A percentile compares a stretch with the other conserved stretches of the same genome.
phyloP scores from a whole-genome alignment of 1,284 basidiomycete genomes.

The Moniliophthora roreri region DNA sequence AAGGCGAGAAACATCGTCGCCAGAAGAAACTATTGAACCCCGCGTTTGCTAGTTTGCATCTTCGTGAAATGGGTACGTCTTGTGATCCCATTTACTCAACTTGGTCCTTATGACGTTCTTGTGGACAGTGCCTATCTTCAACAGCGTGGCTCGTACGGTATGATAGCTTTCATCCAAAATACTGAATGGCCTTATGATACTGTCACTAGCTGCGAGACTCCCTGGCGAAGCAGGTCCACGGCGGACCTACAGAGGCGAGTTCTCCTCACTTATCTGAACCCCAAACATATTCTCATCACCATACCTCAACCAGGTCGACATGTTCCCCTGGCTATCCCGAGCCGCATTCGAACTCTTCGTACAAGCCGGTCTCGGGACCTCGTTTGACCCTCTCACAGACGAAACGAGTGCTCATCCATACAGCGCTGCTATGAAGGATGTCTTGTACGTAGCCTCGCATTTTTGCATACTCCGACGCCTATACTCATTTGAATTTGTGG shows the following conservation, averaged over 20 bases:
- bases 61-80: conserved; percentile 26
- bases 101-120: background rate
- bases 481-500: background rate
- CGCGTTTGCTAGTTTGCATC: conserved; percentile 35
- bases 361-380: conserved; percentile 21
- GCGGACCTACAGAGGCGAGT: background rate
- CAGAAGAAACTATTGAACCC: conserved; percentile 39
- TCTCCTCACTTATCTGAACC: background rate
- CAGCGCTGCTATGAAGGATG: conserved; percentile 12
- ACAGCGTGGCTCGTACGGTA: conserved; percentile 11
- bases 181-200: no score
- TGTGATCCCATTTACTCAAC: background rate
- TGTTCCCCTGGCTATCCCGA: conserved; percentile 19
- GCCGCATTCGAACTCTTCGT: conserved; percentile 21
- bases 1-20: conserved; percentile 31
- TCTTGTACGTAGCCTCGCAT: conserved; percentile 10
- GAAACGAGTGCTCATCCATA: conserved; percentile 15
- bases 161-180: no score
- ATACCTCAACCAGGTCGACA: conserved; percentile 12
- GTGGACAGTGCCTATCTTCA: conserved; percentile 12
- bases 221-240: background rate
- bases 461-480: no score
- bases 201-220: background rate
- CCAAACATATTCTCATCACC: background rate
- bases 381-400: conserved; percentile 15